Evolutionary conservation across 2,329 filamentous ascomycete species (phyloP).

Genomic region (Arthrinium phaeospermum): DNA sequence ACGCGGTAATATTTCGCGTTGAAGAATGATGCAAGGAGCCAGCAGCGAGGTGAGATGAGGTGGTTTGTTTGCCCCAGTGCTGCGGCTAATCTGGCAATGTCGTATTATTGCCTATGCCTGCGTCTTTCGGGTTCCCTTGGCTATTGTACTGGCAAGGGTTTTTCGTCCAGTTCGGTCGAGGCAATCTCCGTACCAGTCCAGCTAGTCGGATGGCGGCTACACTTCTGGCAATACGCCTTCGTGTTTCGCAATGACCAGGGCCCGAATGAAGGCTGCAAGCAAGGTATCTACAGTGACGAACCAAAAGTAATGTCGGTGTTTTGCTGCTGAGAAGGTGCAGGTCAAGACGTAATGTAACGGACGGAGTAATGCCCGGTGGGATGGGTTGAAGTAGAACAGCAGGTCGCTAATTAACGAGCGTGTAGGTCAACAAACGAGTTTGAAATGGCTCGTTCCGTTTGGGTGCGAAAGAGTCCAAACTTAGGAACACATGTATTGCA

Average conservation of each 20-base stretch:
- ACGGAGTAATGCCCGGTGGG: background rate
- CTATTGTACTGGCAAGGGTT: background rate
- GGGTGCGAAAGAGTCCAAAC: background rate
- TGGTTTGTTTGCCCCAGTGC: background rate
- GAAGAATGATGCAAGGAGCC: background rate
- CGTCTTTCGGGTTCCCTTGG: background rate
- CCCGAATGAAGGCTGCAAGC: background rate
- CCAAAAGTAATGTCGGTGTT: background rate
- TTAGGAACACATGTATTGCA: background rate
- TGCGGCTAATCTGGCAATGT: background rate
- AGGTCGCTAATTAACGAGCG: background rate
- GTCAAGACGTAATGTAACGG: background rate
- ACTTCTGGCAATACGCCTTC: background rate
- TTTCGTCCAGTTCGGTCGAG: background rate
- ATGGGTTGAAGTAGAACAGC: background rate
- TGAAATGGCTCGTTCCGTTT: background rate
- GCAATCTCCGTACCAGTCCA: slow-evolving; percentile 15
- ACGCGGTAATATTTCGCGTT: background rate
- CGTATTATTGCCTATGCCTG: background rate
- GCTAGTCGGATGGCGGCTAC: slow-evolving; percentile 12
- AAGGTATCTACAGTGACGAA: background rate
- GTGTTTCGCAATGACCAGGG: slow-evolving; percentile 10
- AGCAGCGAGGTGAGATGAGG: background rate
- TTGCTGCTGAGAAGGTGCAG: background rate
- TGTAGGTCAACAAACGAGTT: slow-evolving; percentile 9